phyloP scores from a whole-genome alignment of 106 monocot species.

The Amphibolis antarctica region DNA sequence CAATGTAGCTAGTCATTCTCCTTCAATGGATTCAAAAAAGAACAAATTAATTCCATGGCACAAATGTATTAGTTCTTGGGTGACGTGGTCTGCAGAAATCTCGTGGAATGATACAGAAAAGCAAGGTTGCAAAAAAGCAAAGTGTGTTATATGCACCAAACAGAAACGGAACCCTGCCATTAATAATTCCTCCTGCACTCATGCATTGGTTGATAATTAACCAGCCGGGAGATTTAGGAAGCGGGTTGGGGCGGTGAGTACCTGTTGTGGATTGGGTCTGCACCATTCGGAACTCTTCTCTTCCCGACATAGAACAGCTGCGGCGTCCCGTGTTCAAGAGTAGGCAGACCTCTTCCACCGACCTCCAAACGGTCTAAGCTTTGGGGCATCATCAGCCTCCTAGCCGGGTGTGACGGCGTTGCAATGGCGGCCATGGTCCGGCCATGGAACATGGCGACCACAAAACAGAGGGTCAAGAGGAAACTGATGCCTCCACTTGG shows the following conservation, averaged over 20 bases:
- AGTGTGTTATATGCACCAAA: not conserved
- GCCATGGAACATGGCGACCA: not conserved
- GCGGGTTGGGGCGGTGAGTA: not conserved
- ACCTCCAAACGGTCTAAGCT: slow-evolving; percentile 1
- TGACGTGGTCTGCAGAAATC: too few species aligned
- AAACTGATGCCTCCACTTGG: not conserved
- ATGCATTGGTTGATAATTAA: not conserved
- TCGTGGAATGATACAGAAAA: too few species aligned
- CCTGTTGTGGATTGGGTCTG: slow-evolving; percentile 31
- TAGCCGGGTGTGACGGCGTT: not conserved
- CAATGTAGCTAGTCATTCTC: too few species aligned
- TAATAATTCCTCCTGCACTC: too few species aligned
- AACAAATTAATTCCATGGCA: too few species aligned
- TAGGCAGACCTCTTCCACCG: not conserved
- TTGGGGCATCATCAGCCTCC: not conserved
- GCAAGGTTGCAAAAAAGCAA: too few species aligned
- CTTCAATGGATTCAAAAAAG: not conserved
- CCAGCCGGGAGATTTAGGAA: not conserved
- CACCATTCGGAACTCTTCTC: slow-evolving; percentile 27
- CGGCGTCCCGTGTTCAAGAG: not conserved
- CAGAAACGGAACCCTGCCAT: not conserved
- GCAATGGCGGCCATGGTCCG: not conserved
- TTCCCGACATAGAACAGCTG: slow-evolving; percentile 13
- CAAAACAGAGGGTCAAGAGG: not conserved
- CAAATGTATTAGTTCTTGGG: too few species aligned